phyloP scores from a whole-genome alignment of 768 basidiomycete genomes.

The Amanita rubescens region DNA sequence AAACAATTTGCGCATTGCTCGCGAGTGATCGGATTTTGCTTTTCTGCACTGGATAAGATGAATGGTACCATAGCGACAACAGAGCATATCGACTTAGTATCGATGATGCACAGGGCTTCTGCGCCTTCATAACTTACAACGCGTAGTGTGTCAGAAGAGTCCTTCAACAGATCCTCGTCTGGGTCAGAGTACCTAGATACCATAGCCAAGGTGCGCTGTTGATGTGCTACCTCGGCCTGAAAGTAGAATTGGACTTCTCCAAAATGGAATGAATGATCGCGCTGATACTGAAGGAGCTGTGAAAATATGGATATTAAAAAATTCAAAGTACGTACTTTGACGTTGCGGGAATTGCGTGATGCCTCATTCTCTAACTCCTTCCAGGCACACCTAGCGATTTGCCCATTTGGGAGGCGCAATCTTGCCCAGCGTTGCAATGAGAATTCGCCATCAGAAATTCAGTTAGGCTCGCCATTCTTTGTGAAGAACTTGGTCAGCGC shows the following conservation, averaged over 20 bases:
- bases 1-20: conserved; percentile 28
- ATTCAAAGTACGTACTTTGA: conserved; percentile 6
- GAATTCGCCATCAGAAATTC: neutral
- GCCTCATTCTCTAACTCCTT: conserved; percentile 7
- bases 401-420: conserved; percentile 15
- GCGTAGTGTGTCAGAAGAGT: neutral
- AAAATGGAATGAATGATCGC: neutral
- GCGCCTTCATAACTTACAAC: neutral
- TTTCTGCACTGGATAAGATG: neutral
- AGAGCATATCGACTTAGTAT: neutral
- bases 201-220: neutral
- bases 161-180: neutral
- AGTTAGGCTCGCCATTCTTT: neutral
- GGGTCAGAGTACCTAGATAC: conserved; percentile 5
- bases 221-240: neutral
- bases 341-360: conserved; percentile 4
- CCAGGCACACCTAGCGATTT: conserved; percentile 14
- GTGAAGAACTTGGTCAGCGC: neutral
- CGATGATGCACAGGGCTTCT: neutral
- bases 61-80: conserved; percentile 12
- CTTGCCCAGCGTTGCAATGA: conserved; percentile 12
- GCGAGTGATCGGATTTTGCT: neutral
- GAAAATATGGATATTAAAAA: neutral
- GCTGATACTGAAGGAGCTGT: neutral
- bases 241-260: conserved; percentile 3